Evolutionary conservation across 129 eudicot species (phyloP), one percentile per base, ranked within the genome.

Genomic region (Artemisia annua): DNA sequence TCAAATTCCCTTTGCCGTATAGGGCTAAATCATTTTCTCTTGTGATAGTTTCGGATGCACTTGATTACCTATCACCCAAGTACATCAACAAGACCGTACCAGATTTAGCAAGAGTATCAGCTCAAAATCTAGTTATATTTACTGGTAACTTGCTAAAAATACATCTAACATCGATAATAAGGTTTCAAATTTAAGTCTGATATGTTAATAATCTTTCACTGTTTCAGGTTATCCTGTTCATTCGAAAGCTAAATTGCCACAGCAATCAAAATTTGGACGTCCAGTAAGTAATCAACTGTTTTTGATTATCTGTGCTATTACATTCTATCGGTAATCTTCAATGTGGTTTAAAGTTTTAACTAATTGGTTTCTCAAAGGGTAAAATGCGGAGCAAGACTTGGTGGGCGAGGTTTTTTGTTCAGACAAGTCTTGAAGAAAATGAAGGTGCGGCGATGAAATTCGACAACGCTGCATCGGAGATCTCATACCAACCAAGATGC

Each of bases 391-490:
- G 85, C 75, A 65, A 78, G 46, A 70, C 93, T 48, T 87, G 93
- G 93, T 87, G 93, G 93, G 76, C 74, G 32, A 83, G 85, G 15
- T 87, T 87, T 63, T 87, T 87, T 61, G 83, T 82, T 46, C 89
- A 84, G 76, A 84, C 80, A 26, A 81, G 85, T 67, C 65, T 87
- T 14, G 85, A 84, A 66, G 85, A 81, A 78, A 87, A 87, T 68
- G 93, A 87, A 79, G 81, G 57, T 24, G 87, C 93, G 18, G 59
- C 52, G 1, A 84, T 76, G 75, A 87, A 84, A 75, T 87, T 84
- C 26, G 85, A 79, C 22, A 83, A 82, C 69, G 87, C 82, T 76
- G 84, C 89, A 60, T 49, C 80, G 10, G 72, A 73, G 51, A 57
- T 3, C 32, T 57, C 83, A 57, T 87, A 75, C 79, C 79, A 30